Evolutionary conservation across 768 basidiomycete genomes (phyloP).

Genomic region (Lepiota brunneoincarnata): DNA sequence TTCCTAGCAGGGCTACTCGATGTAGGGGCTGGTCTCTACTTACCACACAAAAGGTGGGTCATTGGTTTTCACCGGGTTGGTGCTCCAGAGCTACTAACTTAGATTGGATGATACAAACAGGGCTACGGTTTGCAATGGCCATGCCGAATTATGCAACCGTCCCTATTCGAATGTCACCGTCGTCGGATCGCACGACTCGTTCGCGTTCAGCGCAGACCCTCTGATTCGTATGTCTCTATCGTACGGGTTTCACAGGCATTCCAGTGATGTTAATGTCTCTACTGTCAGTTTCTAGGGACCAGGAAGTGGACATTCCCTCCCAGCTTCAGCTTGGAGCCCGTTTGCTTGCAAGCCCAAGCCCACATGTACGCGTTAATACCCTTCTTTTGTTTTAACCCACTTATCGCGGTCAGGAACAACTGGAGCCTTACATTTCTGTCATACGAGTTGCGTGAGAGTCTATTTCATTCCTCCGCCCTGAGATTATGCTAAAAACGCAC

Average conservation of each 20-base stretch:
- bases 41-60: slow-evolving; percentile 3
- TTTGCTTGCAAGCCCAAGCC: slow-evolving; percentile 57
- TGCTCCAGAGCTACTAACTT: too few relatives aligned
- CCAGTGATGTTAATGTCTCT: not conserved
- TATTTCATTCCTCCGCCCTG: slow-evolving; percentile 24
- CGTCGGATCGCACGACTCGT: slow-evolving; percentile 57
- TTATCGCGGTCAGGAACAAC: slow-evolving; percentile 24
- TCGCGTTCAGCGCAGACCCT: slow-evolving; percentile 46
- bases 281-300: slow-evolving; percentile 43
- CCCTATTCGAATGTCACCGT: slow-evolving; percentile 51
- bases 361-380: slow-evolving; percentile 32
- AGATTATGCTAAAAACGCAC: not conserved
- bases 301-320: slow-evolving; percentile 46
- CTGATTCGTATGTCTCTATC: slow-evolving; percentile 34
- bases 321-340: slow-evolving; percentile 54
- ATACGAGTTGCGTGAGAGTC: slow-evolving; percentile 46
- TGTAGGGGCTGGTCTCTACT: not conserved
- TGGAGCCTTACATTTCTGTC: slow-evolving; percentile 63
- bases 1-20: not conserved
- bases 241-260: not conserved
- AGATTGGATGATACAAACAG: slow-evolving; percentile 16
- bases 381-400: not conserved
- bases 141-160: slow-evolving; percentile 56
- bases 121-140: slow-evolving; percentile 61
- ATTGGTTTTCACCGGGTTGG: too few relatives aligned